Percentiles rank a stretch among this genome's conserved stretches.
Evolutionary conservation across 2,329 filamentous ascomycete species (phyloP).

Genomic region (Fusarium oligoseptatum): DNA sequence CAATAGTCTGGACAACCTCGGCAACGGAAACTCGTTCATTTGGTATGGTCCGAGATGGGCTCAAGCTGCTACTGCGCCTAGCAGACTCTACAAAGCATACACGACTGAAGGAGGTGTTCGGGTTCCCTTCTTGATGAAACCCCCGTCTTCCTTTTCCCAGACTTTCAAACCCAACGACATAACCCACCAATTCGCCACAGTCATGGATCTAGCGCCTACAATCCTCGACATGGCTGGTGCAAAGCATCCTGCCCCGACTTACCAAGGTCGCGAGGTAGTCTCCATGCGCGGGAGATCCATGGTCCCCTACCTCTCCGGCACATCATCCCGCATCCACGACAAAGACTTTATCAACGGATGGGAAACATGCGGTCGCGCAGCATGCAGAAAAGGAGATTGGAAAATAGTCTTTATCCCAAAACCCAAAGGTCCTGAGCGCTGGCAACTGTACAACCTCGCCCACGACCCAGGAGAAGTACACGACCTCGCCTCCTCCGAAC

Average conservation of each 20-base stretch:
- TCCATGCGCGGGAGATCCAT: slow-evolving; percentile 64
- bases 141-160: slow-evolving; percentile 24
- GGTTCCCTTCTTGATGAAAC: slow-evolving; percentile 62
- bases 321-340: slow-evolving; percentile 58
- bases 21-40: slow-evolving; percentile 28
- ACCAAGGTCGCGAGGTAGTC: slow-evolving; percentile 62
- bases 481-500: slow-evolving; percentile 57
- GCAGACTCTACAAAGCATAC: slow-evolving; percentile 55
- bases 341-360: slow-evolving; percentile 66
- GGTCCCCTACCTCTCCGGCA: slow-evolving; percentile 54
- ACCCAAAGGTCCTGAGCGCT: slow-evolving; percentile 61
- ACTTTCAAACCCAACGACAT: slow-evolving; percentile 20
- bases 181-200: slow-evolving; percentile 50
- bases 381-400: slow-evolving; percentile 68
- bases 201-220: slow-evolving; percentile 64
- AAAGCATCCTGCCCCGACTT: slow-evolving; percentile 54
- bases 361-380: slow-evolving; percentile 66
- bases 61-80: slow-evolving; percentile 55
- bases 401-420: slow-evolving; percentile 70
- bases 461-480: slow-evolving; percentile 65
- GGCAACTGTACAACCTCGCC: slow-evolving; percentile 69
- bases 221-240: slow-evolving; percentile 61
- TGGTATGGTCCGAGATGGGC: slow-evolving; percentile 36
- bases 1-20: slow-evolving; percentile 33
- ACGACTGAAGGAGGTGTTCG: slow-evolving; percentile 64